These are phyloP conservation scores for Ceratocystis cubensis DNA, from an alignment of 2,329 filamentous ascomycete species.

Conservation along the genomic window DNA sequence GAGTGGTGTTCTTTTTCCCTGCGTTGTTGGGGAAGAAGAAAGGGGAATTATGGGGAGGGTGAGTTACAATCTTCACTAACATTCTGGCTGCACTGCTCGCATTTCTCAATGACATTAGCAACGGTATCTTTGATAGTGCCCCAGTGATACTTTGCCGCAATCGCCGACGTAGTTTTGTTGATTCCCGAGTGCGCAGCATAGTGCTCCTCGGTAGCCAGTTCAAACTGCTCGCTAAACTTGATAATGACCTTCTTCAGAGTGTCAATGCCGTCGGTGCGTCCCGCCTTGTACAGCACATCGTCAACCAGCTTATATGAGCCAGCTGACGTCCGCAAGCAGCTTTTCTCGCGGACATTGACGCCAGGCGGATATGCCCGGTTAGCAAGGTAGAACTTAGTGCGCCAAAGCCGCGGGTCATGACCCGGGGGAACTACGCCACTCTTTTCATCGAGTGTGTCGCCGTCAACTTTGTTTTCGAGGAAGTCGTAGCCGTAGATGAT, in stretches of 20 bases:
- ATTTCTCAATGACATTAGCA: slow-evolving; percentile 85
- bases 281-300: slow-evolving; percentile 82
- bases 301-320: slow-evolving; percentile 83
- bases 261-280: slow-evolving; percentile 13
- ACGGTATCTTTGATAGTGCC: slow-evolving; percentile 96
- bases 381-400: slow-evolving; percentile 95
- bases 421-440: slow-evolving; percentile 17
- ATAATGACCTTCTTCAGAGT: slow-evolving; percentile 74
- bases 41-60: not conserved
- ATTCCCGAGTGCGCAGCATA: slow-evolving; percentile 72
- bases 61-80: slow-evolving; percentile 27
- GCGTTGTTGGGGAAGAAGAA: not conserved
- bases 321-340: slow-evolving; percentile 78
- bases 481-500: slow-evolving; percentile 65
- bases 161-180: slow-evolving; percentile 93
- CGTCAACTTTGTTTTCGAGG: slow-evolving; percentile 31
- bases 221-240: slow-evolving; percentile 78
- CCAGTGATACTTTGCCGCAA: slow-evolving; percentile 94
- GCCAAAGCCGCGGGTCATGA: slow-evolving; percentile 85
- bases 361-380: slow-evolving; percentile 86
- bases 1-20: too few relatives aligned
- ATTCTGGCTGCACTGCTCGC: slow-evolving; percentile 73
- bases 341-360: slow-evolving; percentile 90
- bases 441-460: slow-evolving; percentile 27
- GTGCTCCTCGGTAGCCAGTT: slow-evolving; percentile 71